Conservation (phyloP, 2,329 filamentous ascomycete species). For the Penicillium sp. region DNA sequence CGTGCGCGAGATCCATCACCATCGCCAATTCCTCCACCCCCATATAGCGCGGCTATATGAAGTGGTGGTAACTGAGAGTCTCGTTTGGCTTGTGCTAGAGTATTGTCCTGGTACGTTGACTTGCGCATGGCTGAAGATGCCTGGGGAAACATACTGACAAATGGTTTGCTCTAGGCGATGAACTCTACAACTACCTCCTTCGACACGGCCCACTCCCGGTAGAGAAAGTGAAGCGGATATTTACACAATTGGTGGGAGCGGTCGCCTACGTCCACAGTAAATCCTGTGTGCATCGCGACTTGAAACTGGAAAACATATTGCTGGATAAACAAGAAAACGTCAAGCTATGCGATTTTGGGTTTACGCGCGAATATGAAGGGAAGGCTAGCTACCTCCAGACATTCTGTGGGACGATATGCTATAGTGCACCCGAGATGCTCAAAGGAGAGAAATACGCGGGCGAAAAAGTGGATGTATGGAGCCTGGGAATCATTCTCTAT, state of each 20-base stretch:
- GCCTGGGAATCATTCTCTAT: slow-evolving; percentile 87
- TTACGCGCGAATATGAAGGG: slow-evolving; percentile 95
- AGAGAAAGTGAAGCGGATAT: slow-evolving; percentile 90
- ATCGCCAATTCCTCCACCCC: slow-evolving; percentile 94
- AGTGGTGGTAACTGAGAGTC: slow-evolving; percentile 90
- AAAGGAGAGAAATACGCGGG: slow-evolving; percentile 97
- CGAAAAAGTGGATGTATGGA: slow-evolving; percentile 98
- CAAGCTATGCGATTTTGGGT: slow-evolving; percentile 96
- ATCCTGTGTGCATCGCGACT: slow-evolving; percentile 91
- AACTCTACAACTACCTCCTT: slow-evolving; percentile 94
- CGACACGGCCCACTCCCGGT: slow-evolving; percentile 79
- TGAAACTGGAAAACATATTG: slow-evolving; percentile 95
- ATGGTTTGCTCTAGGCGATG: slow-evolving; percentile 65
- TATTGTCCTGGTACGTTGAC: slow-evolving; percentile 76
- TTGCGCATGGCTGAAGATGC: not conserved
- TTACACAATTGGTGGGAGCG: slow-evolving; percentile 90
- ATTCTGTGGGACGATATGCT: slow-evolving; percentile 96
- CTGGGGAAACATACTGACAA: not conserved
- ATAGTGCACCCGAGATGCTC: slow-evolving; percentile 97
- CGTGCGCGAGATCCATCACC: slow-evolving; percentile 95
- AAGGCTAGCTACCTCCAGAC: slow-evolving; percentile 93
- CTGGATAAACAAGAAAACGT: slow-evolving; percentile 97
- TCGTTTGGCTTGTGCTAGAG: slow-evolving; percentile 96
- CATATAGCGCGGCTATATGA: slow-evolving; percentile 97
- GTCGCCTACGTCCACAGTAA: slow-evolving; percentile 94